Percentiles rank a stretch among this genome's conserved stretches.
Evolutionary conservation across 148 eudicot genomes (phyloP).

Genomic region (Fallopia convolvulus): DNA sequence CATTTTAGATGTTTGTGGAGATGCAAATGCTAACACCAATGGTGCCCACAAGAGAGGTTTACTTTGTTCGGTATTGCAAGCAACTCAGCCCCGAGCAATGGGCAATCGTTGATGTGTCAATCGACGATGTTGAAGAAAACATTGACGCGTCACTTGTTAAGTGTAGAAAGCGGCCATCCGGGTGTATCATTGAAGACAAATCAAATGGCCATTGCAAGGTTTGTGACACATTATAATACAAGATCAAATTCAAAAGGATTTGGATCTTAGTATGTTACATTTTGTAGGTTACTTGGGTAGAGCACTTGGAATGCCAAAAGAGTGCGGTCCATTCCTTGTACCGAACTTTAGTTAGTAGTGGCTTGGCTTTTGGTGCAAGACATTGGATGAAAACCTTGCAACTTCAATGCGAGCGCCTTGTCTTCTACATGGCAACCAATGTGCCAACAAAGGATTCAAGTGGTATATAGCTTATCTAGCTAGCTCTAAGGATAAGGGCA

Average conservation of each 20-base stretch:
- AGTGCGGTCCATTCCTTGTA: constrained; percentile 56
- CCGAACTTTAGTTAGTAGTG: constrained; percentile 68
- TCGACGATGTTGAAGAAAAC: constrained; percentile 49
- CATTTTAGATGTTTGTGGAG: constrained; percentile 68
- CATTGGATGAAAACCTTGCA: constrained; percentile 90
- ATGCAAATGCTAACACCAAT: constrained; percentile 83
- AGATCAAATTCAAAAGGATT: background rate
- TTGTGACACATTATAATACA: background rate
- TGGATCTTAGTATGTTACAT: constrained; percentile 30
- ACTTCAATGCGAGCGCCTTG: constrained; percentile 84
- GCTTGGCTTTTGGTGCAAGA: constrained; percentile 82
- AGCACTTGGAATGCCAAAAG: constrained; percentile 20
- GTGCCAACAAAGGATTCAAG: constrained; percentile 86
- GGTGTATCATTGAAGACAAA: constrained; percentile 78
- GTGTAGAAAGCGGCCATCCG: constrained; percentile 79
- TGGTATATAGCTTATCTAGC: constrained; percentile 38
- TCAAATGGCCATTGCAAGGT: constrained; percentile 94
- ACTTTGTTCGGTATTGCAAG: constrained; percentile 83
- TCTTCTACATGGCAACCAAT: constrained; percentile 90
- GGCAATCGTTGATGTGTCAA: constrained; percentile 86
- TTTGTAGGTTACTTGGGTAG: constrained; percentile 22
- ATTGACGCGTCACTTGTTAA: constrained; percentile 31
- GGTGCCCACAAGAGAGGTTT: constrained; percentile 82
- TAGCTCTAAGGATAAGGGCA: background rate
- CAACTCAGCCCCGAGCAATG: constrained; percentile 78